A percentile compares a stretch with the other conserved stretches of the same genome.
phyloP scores from a whole-genome alignment of 345 rosid species.

The Anacardium occidentale region DNA sequence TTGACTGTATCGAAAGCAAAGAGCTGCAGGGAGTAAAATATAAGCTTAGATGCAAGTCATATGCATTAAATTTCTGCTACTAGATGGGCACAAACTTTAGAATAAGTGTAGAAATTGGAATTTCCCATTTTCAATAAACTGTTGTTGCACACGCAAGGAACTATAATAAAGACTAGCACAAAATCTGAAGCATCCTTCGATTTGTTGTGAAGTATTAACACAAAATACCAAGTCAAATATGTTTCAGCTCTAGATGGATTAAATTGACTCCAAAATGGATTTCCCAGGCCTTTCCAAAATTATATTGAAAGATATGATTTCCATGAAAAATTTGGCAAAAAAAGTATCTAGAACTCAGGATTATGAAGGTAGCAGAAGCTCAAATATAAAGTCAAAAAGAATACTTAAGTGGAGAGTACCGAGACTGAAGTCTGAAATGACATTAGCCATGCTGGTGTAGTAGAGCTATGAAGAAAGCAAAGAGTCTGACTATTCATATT shows the following conservation, averaged over 20 bases:
- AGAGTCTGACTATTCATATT: too few relatives aligned
- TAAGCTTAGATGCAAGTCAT: neutral
- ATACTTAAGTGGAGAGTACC: neutral
- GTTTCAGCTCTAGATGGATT: neutral
- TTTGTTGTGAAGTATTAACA: too few relatives aligned
- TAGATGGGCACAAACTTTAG: too few relatives aligned
- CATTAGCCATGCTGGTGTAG: neutral
- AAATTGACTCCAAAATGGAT: too few relatives aligned
- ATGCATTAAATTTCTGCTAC: too few relatives aligned
- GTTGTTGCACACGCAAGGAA: neutral
- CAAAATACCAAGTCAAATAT: neutral
- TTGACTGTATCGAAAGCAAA: constrained; percentile 89
- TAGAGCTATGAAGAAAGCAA: neutral
- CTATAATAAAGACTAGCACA: neutral
- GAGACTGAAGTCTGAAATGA: neutral
- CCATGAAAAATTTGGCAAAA: too few relatives aligned
- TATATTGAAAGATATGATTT: too few relatives aligned
- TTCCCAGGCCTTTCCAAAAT: too few relatives aligned
- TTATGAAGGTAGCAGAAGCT: neutral
- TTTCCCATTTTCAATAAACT: too few relatives aligned
- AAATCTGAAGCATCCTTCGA: neutral
- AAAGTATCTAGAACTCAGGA: too few relatives aligned
- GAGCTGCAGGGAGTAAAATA: constrained; percentile 46
- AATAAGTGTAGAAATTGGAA: neutral
- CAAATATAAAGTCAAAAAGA: neutral